phyloP scores from a whole-genome alignment of 345 rosid species.

The Schrenkiella parvula region DNA sequence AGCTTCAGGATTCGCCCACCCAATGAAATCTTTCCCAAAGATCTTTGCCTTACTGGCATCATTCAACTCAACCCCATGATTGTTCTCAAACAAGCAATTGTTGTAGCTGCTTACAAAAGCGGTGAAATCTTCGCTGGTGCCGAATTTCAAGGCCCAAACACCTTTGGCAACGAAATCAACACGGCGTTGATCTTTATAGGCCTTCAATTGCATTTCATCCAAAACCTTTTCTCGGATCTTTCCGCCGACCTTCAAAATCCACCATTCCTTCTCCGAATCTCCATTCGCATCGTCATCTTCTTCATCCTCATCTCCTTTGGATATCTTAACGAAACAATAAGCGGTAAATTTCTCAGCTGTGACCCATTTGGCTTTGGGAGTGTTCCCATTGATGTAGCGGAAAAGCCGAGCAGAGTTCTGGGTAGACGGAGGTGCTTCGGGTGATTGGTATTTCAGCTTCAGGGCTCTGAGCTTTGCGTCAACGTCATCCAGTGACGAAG shows the following conservation, averaged over 20 bases:
- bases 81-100: conserved; percentile 86
- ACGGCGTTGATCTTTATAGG: conserved; percentile 70
- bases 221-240: conserved; percentile 56
- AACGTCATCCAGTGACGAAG: conserved; percentile 59
- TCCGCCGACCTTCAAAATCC: conserved; percentile 63
- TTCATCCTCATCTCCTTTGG: conserved; percentile 35
- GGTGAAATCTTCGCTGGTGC: conserved; percentile 51
- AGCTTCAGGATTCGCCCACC: conserved; percentile 81
- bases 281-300: conserved; percentile 40
- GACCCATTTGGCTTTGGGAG: conserved; percentile 82
- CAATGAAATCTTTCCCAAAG: conserved; percentile 87
- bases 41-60: conserved; percentile 76
- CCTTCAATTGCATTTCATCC: conserved; percentile 69
- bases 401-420: conserved; percentile 58
- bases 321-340: conserved; percentile 52
- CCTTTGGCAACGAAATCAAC: conserved; percentile 86
- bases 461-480: conserved; percentile 59
- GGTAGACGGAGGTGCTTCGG: conserved; percentile 29
- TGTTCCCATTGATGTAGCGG: conserved; percentile 63
- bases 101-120: conserved; percentile 46
- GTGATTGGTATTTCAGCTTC: conserved; percentile 60
- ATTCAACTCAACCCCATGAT: conserved; percentile 71
- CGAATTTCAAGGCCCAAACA: conserved; percentile 91
- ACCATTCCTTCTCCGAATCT: conserved; percentile 44
- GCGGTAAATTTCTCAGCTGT: conserved; percentile 57